Evolutionary conservation across 345 rosid species (phyloP), one percentile per base, ranked within the genome.

Genomic region (Gossypium mustelinum): DNA sequence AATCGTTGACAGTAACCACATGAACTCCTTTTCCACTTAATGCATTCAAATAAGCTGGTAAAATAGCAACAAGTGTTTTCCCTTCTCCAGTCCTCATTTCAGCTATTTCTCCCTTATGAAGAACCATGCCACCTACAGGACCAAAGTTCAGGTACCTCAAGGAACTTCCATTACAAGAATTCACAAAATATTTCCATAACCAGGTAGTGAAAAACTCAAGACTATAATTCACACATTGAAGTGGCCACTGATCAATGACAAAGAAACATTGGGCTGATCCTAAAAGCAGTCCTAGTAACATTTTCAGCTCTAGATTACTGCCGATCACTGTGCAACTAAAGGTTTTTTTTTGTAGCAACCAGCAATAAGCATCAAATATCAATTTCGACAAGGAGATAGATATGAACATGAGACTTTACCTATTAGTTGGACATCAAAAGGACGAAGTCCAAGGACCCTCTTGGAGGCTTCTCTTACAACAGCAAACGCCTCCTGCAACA

Each of bases 41-140:
- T 70, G 98, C 97, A 81, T 94, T 94, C 85, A 94, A 82, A 86
- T 90, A 92, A 80, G 98, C 97, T 22, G 98, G 97, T 74, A 94
- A 86, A 61, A 94, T 87, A 29, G 98, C 98, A 71, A 94, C 98
- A 79, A 94, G 97, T 7, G 97, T 92, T 87, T 94, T 94, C 76
- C 98, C 98, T 87, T 94, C 98, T 84, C 98, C 98, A 56, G 98
- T 92, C 78, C 97, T 89, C 97, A 94, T 92, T 84, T 94, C 98
- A 75, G 98, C 92, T 72, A 94, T 92, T 83, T 94, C 97, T 43
- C 98, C 98, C 80, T 89, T 94, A 59, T 94, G 98, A 81, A 94
- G 98, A 57, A 94, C 98, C 94, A 91, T 89, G 75, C 93, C 97
- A 84, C 98, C 98, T 94, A 55, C 76, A 77, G n/a, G 12, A 79